phyloP scores from a whole-genome alignment of 495 filamentous ascomycete species.

The Penicillium roqueforti region DNA sequence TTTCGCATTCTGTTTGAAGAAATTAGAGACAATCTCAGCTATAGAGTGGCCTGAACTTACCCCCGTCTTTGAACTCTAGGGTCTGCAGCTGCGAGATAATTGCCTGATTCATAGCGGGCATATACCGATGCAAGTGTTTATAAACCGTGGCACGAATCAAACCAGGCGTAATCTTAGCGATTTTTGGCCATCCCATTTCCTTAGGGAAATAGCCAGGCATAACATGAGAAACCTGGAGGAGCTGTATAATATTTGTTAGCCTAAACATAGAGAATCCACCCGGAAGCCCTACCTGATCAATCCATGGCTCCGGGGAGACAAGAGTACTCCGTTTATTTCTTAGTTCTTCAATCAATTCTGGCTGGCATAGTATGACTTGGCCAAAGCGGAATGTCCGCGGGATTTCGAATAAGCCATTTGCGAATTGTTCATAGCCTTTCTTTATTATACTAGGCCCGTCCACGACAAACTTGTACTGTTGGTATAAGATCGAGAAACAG shows the following conservation, averaged over 20 bases:
- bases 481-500: conserved; percentile 14
- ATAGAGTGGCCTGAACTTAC: conserved; percentile 1
- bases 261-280: neutral
- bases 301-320: conserved; percentile 26
- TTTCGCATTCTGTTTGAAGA: conserved; percentile 12
- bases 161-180: conserved; percentile 25
- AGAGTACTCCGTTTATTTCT: conserved; percentile 13
- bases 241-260: conserved; percentile 1
- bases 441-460: conserved; percentile 20
- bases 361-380: conserved; percentile 21
- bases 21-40: neutral
- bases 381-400: conserved; percentile 28
- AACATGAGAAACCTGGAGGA: conserved; percentile 27
- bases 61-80: conserved; percentile 8
- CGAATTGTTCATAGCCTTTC: conserved; percentile 15
- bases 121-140: conserved; percentile 21
- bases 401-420: conserved; percentile 20
- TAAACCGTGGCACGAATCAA: conserved; percentile 22
- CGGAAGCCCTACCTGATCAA: conserved; percentile 21
- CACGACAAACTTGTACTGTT: conserved; percentile 23
- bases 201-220: conserved; percentile 28
- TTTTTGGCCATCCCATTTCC: conserved; percentile 21
- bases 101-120: conserved; percentile 20
- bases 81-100: conserved; percentile 16
- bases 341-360: conserved; percentile 22